These are phyloP conservation scores for Medicago ruthenica DNA, from an alignment of 306 rosid genomes.

Conservation along the genomic window DNA sequence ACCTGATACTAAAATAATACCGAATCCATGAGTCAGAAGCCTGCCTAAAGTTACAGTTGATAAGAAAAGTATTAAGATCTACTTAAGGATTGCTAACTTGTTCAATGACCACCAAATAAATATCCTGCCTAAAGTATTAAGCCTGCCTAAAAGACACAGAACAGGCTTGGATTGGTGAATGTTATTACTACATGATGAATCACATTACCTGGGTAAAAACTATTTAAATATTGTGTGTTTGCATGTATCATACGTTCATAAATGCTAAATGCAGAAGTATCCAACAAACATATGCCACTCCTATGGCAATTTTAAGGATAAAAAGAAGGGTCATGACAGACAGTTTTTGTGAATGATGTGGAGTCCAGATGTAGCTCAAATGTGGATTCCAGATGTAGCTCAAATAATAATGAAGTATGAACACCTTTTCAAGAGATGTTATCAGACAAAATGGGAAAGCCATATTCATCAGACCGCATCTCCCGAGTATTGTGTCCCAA, in stretches of 20 bases:
- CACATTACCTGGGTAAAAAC: not conserved
- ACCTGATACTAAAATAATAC: not conserved
- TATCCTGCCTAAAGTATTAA: not conserved
- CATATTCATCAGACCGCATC: slow-evolving; percentile 38
- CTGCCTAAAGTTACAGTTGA: no score
- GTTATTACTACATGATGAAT: not conserved
- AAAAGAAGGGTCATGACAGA: not conserved
- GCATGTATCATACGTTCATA: no score
- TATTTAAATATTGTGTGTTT: no score
- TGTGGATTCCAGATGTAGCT: slow-evolving; percentile 63
- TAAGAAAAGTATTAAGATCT: not conserved
- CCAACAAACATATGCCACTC: not conserved
- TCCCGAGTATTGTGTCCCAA: slow-evolving; percentile 46
- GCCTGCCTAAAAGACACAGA: no score
- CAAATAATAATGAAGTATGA: slow-evolving; percentile 49
- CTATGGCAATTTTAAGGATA: not conserved
- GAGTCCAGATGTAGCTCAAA: slow-evolving; percentile 64
- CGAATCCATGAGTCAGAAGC: not conserved
- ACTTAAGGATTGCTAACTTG: not conserved
- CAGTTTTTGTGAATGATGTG: slow-evolving; percentile 8
- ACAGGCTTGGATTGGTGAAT: not conserved
- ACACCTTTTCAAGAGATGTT: slow-evolving; percentile 51
- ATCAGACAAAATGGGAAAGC: slow-evolving; percentile 45
- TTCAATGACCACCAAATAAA: not conserved
- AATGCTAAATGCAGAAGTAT: no score